Base-by-base conservation (phyloP, 176 grass and related monocot species). In the Hordeum marinum region DNA sequence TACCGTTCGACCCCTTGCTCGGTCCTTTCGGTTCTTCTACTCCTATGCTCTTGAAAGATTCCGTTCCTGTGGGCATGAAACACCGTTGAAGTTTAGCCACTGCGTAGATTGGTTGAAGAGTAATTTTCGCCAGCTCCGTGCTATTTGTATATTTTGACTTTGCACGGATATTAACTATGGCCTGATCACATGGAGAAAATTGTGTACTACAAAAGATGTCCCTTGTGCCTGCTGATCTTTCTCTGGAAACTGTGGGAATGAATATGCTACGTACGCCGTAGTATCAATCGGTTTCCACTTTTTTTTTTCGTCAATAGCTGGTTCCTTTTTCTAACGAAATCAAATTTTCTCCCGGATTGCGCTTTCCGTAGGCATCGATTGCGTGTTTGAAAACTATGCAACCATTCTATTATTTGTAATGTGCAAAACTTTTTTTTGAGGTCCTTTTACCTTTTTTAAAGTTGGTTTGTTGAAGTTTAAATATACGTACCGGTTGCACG, bases 31-130 rank as follows among this genome's bases (percentile, higher is more conserved):
- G 68, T 45, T 85, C 62, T 32, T 69, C 76, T 0, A 59, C 43
- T 17, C 45, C 43, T 42, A 17, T 35, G 12, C 40, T 4, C 23
- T 79, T 79, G 81, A 88, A 88, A 88, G 67, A 80, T 80, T 81
- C 87, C 70, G 17, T 85, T 85, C 43, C 77, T 69, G 25, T 20
- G 34, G 57, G 54, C 8, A 57, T 24, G 73, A 32, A 13, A 36
- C 60, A 15, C 14, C 72, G 59, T 88, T 61, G 39, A 76, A 65
- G 79, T 12, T 82, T 82, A 46, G 11, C 17, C 11, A 7, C 43
- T 14, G n/a, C 60, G 27, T 21, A 11, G 50, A 20, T 57, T 21
- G 20, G 20, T 57, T 57, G 54, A 57, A 57, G 54, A 21, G 54
- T 57, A 57, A 57, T 21, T 57, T 57, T 12, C 11, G 0, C 7